Conservation (phyloP, 2,329 filamentous ascomycete genomes). For the Diaporthe sp. region DNA sequence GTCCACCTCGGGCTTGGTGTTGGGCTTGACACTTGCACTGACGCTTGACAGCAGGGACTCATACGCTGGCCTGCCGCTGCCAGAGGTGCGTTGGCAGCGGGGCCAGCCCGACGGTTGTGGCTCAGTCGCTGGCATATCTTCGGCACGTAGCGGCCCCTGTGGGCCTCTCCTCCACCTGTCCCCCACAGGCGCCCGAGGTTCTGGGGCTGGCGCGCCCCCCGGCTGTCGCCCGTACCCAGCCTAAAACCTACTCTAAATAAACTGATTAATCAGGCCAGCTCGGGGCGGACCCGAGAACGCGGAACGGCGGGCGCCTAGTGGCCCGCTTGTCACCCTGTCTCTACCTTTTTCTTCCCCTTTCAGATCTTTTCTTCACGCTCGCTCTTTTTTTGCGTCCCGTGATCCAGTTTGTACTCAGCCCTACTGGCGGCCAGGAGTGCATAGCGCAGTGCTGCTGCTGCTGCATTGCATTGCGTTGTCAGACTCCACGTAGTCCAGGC, state of each 20-base stretch:
- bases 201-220: conserved; percentile 1
- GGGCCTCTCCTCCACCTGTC: neutral
- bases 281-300: conserved; percentile 29
- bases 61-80: neutral
- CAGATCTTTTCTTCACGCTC: neutral
- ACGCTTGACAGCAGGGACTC: neutral
- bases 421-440: conserved; percentile 19
- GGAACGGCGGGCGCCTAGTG: conserved; percentile 24
- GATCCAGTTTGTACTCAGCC: conserved; percentile 8
- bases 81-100: conserved; percentile 10
- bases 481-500: conserved; percentile 8
- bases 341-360: neutral
- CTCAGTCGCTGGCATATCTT: conserved; percentile 28
- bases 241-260: neutral
- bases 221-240: neutral
- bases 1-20: neutral
- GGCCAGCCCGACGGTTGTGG: conserved; percentile 24
- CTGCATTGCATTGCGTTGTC: neutral
- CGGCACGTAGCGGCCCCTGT: conserved; percentile 17
- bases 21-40: neutral
- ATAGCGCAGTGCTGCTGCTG: neutral
- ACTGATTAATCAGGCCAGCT: conserved; percentile 25
- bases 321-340: neutral
- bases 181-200: conserved; percentile 7
- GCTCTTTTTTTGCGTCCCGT: neutral